These are phyloP conservation scores for Podospora sp. DNA, from an alignment of 495 filamentous ascomycete genomes.

Conservation along the genomic window DNA sequence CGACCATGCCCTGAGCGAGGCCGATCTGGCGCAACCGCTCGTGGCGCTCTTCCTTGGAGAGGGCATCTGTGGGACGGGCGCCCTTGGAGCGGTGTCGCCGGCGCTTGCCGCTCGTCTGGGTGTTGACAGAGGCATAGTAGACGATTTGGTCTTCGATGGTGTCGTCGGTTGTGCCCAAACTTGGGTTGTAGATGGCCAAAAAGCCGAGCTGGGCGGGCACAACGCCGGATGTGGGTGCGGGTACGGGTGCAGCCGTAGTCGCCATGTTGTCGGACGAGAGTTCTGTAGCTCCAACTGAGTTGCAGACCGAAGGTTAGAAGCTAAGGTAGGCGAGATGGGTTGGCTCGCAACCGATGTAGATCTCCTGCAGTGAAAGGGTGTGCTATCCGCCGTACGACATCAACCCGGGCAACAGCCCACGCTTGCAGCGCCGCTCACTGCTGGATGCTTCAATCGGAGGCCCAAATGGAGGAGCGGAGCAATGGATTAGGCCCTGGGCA, in stretches of 20 bases:
- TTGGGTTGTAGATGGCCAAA: slow-evolving; percentile 92
- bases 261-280: not conserved
- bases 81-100: slow-evolving; percentile 33
- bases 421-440: not conserved
- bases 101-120: slow-evolving; percentile 36
- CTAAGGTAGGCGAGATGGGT: too few relatives aligned
- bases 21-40: slow-evolving; percentile 88
- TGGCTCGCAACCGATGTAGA: not conserved
- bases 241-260: not conserved
- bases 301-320: not conserved
- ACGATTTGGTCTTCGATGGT: slow-evolving; percentile 88
- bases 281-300: not conserved
- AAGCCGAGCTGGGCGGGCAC: slow-evolving; percentile 86
- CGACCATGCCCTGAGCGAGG: slow-evolving; percentile 96
- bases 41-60: slow-evolving; percentile 67
- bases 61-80: slow-evolving; percentile 42
- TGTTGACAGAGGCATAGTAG: slow-evolving; percentile 76
- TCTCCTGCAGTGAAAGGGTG: not conserved
- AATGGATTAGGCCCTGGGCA: not conserved
- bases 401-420: not conserved
- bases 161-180: slow-evolving; percentile 83
- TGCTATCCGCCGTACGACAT: not conserved
- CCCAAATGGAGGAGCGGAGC: not conserved
- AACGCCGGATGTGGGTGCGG: slow-evolving; percentile 25
- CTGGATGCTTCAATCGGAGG: not conserved